Evolutionary conservation across 2,329 filamentous ascomycete species (phyloP), one percentile per base, ranked within the genome.

Genomic region (Periconia digitata): DNA sequence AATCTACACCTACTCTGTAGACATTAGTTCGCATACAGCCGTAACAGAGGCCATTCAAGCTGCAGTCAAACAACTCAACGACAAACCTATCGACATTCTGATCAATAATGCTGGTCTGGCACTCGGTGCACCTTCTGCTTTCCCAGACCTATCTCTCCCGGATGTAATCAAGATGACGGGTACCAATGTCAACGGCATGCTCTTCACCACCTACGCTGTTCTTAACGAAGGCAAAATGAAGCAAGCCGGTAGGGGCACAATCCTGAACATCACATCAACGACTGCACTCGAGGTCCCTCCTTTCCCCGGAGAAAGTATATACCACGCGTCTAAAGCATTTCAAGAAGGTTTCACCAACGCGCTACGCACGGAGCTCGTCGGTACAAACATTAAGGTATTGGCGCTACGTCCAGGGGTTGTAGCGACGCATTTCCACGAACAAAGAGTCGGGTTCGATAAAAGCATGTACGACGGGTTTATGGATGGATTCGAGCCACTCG

Each of bases 331-430:
- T 51, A 79, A 79, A 53, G 75, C 76, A 0, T 68, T 64, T 3
- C 75, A 77, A 43, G 77, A 80, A 46, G 77, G 63, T 0, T 79
- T 81, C 51, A 75, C 74, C 0, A 79, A 81, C 46, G 70, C 71
- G 1, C 66, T 81, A 8, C 64, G 78, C 0, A 78, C 70, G 16
- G 79, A 82, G 58, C 56, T 79, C 8, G 60, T 53, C 18, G 74
- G 70, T 3, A 77, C 75, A 0, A 72, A 78, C 50, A 76, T 79
- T 46, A 70, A 73, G n/a, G 35, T 40, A 8, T 21, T 40, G 17
- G 38, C 38, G 38, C 38, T 40, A 3, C 8, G 38, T 13, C 17
- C 21, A 20, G 38, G 38, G 18, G 38, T 40, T 15, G 38, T 40
- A n/a, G 38, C 38, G 17, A 40, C 38, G 18, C 17, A 40, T 40